A percentile compares a stretch with the other conserved stretches of the same genome.
These are phyloP conservation scores for Avena atlantica DNA, from an alignment of 176 grass and related monocot species.

Conservation along the genomic window DNA sequence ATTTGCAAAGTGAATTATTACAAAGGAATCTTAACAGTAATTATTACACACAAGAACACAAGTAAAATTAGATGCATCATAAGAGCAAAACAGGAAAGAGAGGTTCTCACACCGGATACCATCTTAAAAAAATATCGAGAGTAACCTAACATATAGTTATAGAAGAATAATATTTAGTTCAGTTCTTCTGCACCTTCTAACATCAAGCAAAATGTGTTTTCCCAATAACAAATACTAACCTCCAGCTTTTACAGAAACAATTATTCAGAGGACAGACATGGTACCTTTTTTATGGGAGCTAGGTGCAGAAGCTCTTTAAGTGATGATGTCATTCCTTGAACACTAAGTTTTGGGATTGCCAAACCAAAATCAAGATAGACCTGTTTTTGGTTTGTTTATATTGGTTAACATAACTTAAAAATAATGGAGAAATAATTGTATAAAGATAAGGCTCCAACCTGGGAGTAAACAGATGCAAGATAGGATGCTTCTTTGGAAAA, in stretches of 20 bases:
- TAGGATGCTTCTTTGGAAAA: slow-evolving; percentile 99
- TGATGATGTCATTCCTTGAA: slow-evolving; percentile 92
- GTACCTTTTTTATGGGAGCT: slow-evolving; percentile 90
- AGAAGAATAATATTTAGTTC: slow-evolving; percentile 16
- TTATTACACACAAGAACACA: slow-evolving; percentile 27
- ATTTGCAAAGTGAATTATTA: slow-evolving; percentile 14
- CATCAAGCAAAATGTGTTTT: slow-evolving; percentile 15
- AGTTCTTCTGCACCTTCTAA: not conserved
- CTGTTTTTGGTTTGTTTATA: slow-evolving; percentile 46
- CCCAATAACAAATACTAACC: not conserved
- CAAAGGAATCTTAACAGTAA: slow-evolving; percentile 22
- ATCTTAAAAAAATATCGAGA: not conserved
- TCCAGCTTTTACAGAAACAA: slow-evolving; percentile 6
- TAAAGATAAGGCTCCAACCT: slow-evolving; percentile 57
- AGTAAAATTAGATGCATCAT: slow-evolving; percentile 29
- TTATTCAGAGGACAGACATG: slow-evolving; percentile 21
- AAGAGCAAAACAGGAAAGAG: slow-evolving; percentile 3
- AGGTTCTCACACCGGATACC: slow-evolving; percentile 5
- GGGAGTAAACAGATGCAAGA: slow-evolving; percentile 96
- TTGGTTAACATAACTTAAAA: slow-evolving; percentile 35
- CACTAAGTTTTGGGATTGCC: slow-evolving; percentile 93
- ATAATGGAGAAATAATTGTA: slow-evolving; percentile 2
- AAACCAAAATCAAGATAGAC: slow-evolving; percentile 99
- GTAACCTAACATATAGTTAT: slow-evolving; percentile 19
- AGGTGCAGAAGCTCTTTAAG: slow-evolving; percentile 88